phyloP scores from a whole-genome alignment of 1,284 basidiomycete species.

The Flammula alnicola region DNA sequence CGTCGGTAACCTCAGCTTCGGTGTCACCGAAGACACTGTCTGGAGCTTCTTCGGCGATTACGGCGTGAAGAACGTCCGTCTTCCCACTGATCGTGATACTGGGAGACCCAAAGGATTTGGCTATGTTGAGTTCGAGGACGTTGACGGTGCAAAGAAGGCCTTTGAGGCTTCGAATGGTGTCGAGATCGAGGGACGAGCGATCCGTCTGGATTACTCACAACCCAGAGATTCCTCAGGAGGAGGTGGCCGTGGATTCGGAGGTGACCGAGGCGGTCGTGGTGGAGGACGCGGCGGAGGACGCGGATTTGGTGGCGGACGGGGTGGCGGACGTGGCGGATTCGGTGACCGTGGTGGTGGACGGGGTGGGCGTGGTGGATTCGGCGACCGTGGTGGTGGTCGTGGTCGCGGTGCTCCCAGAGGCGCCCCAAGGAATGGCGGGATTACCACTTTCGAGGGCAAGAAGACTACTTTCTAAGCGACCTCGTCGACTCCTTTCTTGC shows the following conservation, averaged over 20 bases:
- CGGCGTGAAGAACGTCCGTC: constrained; percentile 88
- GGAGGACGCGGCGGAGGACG: constrained; percentile 54
- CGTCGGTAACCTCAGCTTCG: constrained; percentile 90
- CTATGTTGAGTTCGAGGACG: constrained; percentile 91
- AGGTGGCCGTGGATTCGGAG: constrained; percentile 53
- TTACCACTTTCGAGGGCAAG: constrained; percentile 75
- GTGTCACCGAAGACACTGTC: constrained; percentile 81
- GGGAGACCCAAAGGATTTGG: constrained; percentile 95
- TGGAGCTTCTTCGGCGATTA: constrained; percentile 94
- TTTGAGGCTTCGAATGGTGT: constrained; percentile 71
- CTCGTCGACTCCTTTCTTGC: constrained; percentile 2
- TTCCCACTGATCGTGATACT: constrained; percentile 93
- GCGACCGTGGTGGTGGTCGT: constrained; percentile 46
- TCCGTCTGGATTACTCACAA: constrained; percentile 91
- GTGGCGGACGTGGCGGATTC: constrained; percentile 54
- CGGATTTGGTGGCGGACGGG: constrained; percentile 47
- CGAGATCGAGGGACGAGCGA: constrained; percentile 82
- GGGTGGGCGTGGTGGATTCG: constrained; percentile 46
- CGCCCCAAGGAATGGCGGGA: constrained; percentile 63
- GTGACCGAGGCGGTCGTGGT: constrained; percentile 49
- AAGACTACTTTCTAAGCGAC: constrained; percentile 78
- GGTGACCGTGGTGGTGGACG: constrained; percentile 40
- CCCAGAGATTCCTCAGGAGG: constrained; percentile 74
- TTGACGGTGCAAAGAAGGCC: constrained; percentile 85
- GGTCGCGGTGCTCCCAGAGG: constrained; percentile 51